phyloP scores from a whole-genome alignment of 2,329 filamentous ascomycete species.

The Juglanconis oblonga region DNA sequence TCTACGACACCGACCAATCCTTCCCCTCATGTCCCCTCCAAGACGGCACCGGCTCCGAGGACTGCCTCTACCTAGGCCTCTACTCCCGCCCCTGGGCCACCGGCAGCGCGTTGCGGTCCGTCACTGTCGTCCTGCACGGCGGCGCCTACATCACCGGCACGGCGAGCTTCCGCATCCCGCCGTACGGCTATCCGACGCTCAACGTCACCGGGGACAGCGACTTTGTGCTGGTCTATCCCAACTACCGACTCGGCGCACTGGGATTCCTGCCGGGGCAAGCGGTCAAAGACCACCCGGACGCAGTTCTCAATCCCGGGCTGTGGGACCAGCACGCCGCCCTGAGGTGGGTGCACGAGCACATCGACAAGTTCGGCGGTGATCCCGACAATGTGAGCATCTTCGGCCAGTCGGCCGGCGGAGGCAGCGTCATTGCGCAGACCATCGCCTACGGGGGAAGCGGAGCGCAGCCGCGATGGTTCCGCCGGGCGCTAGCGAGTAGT shows the following conservation, averaged over 20 bases:
- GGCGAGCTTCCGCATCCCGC: conserved; percentile 55
- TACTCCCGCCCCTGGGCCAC: conserved; percentile 34
- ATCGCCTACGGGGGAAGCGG: not conserved
- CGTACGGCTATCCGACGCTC: conserved; percentile 49
- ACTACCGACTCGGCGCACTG: conserved; percentile 63
- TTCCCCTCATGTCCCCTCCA: conserved; percentile 33
- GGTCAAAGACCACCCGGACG: conserved; percentile 47
- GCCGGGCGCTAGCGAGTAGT: not conserved
- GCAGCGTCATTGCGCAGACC: not conserved
- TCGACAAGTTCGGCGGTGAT: conserved; percentile 59
- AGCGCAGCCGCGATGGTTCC: not conserved
- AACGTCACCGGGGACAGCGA: conserved; percentile 45
- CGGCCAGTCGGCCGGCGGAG: conserved; percentile 56
- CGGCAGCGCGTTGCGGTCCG: conserved; percentile 33
- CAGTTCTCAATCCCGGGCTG: conserved; percentile 61
- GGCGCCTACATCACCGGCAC: conserved; percentile 57
- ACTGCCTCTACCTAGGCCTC: conserved; percentile 52
- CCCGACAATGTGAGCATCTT: conserved; percentile 55
- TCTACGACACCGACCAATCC: conserved; percentile 21
- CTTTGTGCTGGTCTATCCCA: conserved; percentile 23
- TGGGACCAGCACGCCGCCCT: conserved; percentile 58
- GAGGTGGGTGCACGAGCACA: conserved; percentile 58
- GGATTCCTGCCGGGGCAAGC: conserved; percentile 60
- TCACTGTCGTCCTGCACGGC: conserved; percentile 61
- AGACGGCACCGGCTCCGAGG: conserved; percentile 33